Percentiles rank a stretch among this genome's conserved stretches.
These are phyloP conservation scores for Amauroascus verrucosus DNA, from an alignment of 2,329 filamentous ascomycete species.

Conservation along the genomic window DNA sequence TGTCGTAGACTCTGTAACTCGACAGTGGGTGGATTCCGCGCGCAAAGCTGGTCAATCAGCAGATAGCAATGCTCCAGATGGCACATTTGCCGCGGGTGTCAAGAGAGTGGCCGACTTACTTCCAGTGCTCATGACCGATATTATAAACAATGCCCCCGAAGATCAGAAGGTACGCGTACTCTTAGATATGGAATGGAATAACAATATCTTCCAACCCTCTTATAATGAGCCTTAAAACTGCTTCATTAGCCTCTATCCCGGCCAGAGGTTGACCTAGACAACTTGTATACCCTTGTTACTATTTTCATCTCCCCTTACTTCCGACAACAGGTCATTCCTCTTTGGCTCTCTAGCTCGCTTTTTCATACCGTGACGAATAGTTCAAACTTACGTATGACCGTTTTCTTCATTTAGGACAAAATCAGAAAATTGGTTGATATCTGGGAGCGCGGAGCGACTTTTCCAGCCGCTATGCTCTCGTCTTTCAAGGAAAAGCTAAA, in stretches of 20 bases:
- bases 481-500: slow-evolving; percentile 74
- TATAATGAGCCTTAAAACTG: slow-evolving; percentile 6
- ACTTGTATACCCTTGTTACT: slow-evolving; percentile 11
- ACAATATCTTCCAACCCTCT: slow-evolving; percentile 6
- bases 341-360: slow-evolving; percentile 9
- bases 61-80: slow-evolving; percentile 71
- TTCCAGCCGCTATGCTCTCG: slow-evolving; percentile 67
- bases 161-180: slow-evolving; percentile 84
- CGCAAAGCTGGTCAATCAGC: slow-evolving; percentile 74
- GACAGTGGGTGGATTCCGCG: slow-evolving; percentile 95
- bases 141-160: slow-evolving; percentile 73
- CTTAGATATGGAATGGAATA: slow-evolving; percentile 17
- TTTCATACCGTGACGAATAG: slow-evolving; percentile 25
- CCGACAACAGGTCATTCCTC: background rate
- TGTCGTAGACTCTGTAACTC: slow-evolving; percentile 99
- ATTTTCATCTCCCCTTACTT: background rate
- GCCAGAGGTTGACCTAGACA: slow-evolving; percentile 11
- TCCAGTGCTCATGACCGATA: slow-evolving; percentile 89
- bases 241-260: background rate
- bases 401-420: slow-evolving; percentile 63
- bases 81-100: slow-evolving; percentile 88
- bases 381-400: slow-evolving; percentile 42
- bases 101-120: slow-evolving; percentile 94
- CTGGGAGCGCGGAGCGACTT: slow-evolving; percentile 92
- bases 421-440: slow-evolving; percentile 93